phyloP scores from a whole-genome alignment of 805 yeast species.

The Candida rishiriensis region DNA sequence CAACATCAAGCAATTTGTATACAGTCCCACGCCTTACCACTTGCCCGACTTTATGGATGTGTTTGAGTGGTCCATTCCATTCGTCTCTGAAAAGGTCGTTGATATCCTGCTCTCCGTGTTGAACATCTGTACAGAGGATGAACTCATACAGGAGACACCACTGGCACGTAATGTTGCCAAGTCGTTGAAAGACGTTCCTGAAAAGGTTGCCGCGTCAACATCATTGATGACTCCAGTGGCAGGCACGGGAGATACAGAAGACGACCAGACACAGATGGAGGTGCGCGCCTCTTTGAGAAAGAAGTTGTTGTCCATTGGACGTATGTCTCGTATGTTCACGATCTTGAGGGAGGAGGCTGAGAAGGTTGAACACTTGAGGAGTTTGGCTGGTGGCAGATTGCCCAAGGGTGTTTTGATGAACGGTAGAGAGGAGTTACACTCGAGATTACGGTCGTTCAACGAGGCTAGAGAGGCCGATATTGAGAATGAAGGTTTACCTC shows the following conservation, averaged over 20 bases:
- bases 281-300: slow-evolving; percentile 50
- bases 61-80: slow-evolving; percentile 94
- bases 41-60: slow-evolving; percentile 96
- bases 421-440: slow-evolving; percentile 75
- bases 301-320: slow-evolving; percentile 87
- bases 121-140: slow-evolving; percentile 92
- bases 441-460: slow-evolving; percentile 67
- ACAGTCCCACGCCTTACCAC: slow-evolving; percentile 92
- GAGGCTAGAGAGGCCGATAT: slow-evolving; percentile 80
- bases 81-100: slow-evolving; percentile 92
- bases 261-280: slow-evolving; percentile 24
- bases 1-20: slow-evolving; percentile 90
- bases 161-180: slow-evolving; percentile 38
- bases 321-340: slow-evolving; percentile 88
- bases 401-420: slow-evolving; percentile 84
- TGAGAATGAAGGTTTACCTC: slow-evolving; percentile 86
- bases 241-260: slow-evolving; percentile 3
- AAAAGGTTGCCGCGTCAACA: background rate
- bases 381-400: slow-evolving; percentile 64
- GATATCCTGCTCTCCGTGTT: slow-evolving; percentile 87
- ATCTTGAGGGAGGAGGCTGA: slow-evolving; percentile 86
- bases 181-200: slow-evolving; percentile 25
- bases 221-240: background rate
- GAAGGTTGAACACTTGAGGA: slow-evolving; percentile 74
- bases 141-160: slow-evolving; percentile 68